phyloP scores from a whole-genome alignment of 75 land plant genomes.

The Chamaecyparis obtusa region DNA sequence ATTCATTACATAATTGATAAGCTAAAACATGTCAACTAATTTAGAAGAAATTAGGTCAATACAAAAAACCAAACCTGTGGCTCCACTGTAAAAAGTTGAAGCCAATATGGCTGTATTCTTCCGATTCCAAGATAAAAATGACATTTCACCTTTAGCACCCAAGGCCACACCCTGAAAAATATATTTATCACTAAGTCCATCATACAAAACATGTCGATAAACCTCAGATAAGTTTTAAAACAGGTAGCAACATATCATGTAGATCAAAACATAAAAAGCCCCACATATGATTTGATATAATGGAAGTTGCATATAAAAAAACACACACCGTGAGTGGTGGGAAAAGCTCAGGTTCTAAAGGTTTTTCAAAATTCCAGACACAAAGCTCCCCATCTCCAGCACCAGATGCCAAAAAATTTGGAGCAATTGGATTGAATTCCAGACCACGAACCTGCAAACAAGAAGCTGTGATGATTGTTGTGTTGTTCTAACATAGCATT shows the following conservation, averaged over 20 bases:
- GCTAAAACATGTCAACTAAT: neutral
- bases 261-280: neutral
- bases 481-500: neutral
- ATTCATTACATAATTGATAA: neutral
- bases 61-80: constrained; percentile 52
- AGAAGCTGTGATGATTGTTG: neutral
- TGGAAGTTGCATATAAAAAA: too few species aligned
- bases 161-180: constrained; percentile 50
- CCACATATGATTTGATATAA: neutral
- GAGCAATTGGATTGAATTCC: constrained; percentile 69
- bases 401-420: constrained; percentile 94
- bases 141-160: constrained; percentile 72
- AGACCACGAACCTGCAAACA: constrained; percentile 82
- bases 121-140: constrained; percentile 89
- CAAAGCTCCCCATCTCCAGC: constrained; percentile 89
- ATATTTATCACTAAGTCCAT: neutral
- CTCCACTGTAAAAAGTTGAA: constrained; percentile 85
- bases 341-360: constrained; percentile 56
- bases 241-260: neutral
- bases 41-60: neutral
- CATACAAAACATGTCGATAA: neutral
- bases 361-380: constrained; percentile 83
- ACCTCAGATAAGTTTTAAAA: neutral
- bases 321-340: constrained; percentile 70
- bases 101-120: constrained; percentile 82